Conservation (phyloP, 768 basidiomycete species). For the Termitomyces sp. region DNA sequence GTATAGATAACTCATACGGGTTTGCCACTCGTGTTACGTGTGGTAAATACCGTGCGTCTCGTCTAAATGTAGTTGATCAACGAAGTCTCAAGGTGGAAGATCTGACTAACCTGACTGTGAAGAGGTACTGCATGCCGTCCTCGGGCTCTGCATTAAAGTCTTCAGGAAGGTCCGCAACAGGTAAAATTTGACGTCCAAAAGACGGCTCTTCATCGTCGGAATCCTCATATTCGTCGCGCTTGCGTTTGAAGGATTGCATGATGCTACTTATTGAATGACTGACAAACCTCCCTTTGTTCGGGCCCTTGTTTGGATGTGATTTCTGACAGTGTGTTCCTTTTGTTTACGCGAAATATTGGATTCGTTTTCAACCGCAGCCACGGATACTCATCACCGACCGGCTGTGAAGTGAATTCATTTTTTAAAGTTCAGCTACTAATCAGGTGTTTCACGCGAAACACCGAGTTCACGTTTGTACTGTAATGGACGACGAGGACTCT, state of each 20-base stretch:
- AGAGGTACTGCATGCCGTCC: slow-evolving; percentile 78
- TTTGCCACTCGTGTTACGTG: slow-evolving; percentile 59
- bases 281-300: not conserved
- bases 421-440: not conserved
- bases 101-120: slow-evolving; percentile 62
- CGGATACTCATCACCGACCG: not conserved
- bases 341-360: not conserved
- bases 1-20: slow-evolving; percentile 50
- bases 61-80: slow-evolving; percentile 33
- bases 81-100: not conserved
- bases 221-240: slow-evolving; percentile 41
- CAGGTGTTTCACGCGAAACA: not conserved
- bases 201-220: slow-evolving; percentile 57
- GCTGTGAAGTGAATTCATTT: not conserved
- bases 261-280: not conserved
- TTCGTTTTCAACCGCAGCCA: not conserved
- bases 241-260: slow-evolving; percentile 45
- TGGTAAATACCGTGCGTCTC: slow-evolving; percentile 65
- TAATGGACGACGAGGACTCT: slow-evolving; percentile 41
- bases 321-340: not conserved
- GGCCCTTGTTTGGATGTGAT: not conserved
- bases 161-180: slow-evolving; percentile 73
- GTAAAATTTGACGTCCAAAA: slow-evolving; percentile 67
- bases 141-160: slow-evolving; percentile 59
- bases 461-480: not conserved